Percentiles rank a stretch among this genome's conserved stretches.
phyloP scores from a whole-genome alignment of 2,329 filamentous ascomycete genomes.

The Ophiostoma sp. region DNA sequence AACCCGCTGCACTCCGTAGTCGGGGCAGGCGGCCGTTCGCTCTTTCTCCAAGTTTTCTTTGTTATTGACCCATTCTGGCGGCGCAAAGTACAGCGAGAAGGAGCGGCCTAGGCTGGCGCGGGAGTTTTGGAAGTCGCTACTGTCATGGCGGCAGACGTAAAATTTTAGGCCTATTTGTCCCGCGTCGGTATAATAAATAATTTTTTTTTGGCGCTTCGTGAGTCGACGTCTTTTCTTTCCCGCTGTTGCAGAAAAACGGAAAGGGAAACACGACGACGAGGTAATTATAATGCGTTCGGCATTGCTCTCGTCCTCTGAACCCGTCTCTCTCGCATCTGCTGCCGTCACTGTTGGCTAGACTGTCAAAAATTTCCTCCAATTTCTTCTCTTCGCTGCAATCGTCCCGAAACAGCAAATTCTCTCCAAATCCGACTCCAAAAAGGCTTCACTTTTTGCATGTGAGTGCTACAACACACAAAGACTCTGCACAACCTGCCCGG shows the following conservation, averaged over 20 bases:
- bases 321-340: conserved; percentile 7
- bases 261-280: conserved; percentile 12
- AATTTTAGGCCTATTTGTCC: conserved; percentile 21
- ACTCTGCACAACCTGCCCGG: neutral
- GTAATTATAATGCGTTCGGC: conserved; percentile 16
- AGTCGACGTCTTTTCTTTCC: conserved; percentile 8
- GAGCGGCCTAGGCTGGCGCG: conserved; percentile 8
- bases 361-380: neutral
- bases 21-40: neutral
- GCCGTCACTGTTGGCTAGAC: conserved; percentile 12
- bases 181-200: conserved; percentile 15
- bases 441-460: conserved; percentile 16
- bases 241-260: conserved; percentile 7
- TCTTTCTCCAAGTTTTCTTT: conserved; percentile 1
- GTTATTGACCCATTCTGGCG: neutral
- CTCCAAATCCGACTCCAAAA: conserved; percentile 12
- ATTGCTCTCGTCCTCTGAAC: conserved; percentile 8
- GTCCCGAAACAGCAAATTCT: conserved; percentile 15
- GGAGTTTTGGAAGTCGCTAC: neutral
- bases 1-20: conserved; percentile 8
- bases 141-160: neutral
- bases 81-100: conserved; percentile 1
- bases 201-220: conserved; percentile 20
- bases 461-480: neutral
- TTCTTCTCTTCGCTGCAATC: neutral